phyloP scores from a whole-genome alignment of 2,329 filamentous ascomycete species.

The Raffaelea ambrosiae region DNA sequence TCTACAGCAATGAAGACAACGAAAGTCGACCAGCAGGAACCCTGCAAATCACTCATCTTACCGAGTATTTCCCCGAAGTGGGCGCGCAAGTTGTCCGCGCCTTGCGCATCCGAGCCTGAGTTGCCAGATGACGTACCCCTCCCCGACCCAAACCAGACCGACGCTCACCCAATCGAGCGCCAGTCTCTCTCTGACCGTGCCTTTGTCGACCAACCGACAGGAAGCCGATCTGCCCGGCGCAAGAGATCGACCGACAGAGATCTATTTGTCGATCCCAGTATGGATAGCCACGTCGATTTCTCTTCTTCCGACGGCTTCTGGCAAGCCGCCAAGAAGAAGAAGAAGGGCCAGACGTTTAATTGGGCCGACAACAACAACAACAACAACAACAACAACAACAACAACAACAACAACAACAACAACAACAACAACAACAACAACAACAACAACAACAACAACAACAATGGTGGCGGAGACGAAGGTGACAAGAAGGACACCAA shows the following conservation, averaged over 20 bases:
- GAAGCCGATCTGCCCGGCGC: background rate
- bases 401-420: slow-evolving; percentile 19
- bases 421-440: slow-evolving; percentile 38
- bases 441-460: slow-evolving; percentile 28
- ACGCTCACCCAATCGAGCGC: slow-evolving; percentile 9
- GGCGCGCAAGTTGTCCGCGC: slow-evolving; percentile 8
- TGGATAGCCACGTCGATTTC: slow-evolving; percentile 46
- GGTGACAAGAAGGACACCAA: slow-evolving; percentile 25
- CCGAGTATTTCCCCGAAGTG: slow-evolving; percentile 21
- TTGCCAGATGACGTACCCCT: slow-evolving; percentile 13
- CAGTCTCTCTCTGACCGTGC: background rate
- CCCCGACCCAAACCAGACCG: slow-evolving; percentile 12
- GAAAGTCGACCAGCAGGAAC: background rate
- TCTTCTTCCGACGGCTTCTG: slow-evolving; percentile 43
- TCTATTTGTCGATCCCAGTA: slow-evolving; percentile 37
- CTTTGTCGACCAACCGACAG: background rate
- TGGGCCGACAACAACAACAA: slow-evolving; percentile 36
- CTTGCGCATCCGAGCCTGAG: slow-evolving; percentile 3
- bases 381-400: slow-evolving; percentile 10
- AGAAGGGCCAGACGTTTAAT: slow-evolving; percentile 31
- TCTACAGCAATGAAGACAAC: no score
- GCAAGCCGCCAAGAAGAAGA: slow-evolving; percentile 49
- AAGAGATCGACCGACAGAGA: slow-evolving; percentile 17
- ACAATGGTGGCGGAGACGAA: slow-evolving; percentile 24
- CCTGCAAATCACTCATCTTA: slow-evolving; percentile 10